These are phyloP conservation scores for Cornus controversa DNA, from an alignment of 148 eudicot genomes.

Conservation along the genomic window DNA sequence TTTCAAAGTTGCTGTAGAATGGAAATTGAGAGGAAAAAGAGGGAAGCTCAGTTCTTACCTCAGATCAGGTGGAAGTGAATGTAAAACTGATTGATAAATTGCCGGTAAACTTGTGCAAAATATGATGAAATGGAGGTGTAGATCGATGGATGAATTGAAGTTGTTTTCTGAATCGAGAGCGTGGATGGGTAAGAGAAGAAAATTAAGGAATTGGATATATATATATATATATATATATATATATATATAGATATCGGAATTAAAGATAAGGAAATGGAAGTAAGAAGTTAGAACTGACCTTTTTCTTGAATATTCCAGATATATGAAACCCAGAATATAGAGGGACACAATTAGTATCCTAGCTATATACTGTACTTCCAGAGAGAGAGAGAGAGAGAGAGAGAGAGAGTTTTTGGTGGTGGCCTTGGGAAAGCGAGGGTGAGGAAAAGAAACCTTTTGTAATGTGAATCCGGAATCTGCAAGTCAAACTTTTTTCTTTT, in stretches of 20 bases:
- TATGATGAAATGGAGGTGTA: neutral
- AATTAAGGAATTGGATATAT: neutral
- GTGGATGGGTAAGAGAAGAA: neutral
- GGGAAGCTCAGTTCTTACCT: neutral
- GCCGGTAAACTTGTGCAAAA: neutral
- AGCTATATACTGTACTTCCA: too few species aligned
- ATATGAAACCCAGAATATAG: neutral
- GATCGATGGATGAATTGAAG: neutral
- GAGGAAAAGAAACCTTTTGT: neutral
- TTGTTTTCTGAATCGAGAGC: neutral
- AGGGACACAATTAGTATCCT: neutral
- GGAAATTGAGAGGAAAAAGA: neutral
- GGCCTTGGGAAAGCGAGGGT: slow-evolving; percentile 6
- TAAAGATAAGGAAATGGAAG: neutral
- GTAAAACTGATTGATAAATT: neutral
- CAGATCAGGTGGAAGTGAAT: neutral
- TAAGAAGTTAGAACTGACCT: neutral
- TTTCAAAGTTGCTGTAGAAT: too few species aligned
- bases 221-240: too few species aligned
- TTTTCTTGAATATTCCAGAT: neutral
- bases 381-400: neutral
- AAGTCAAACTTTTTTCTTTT: too few species aligned
- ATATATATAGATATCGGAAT: neutral
- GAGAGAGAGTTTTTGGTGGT: neutral
- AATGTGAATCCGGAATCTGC: neutral